These are phyloP conservation scores for Arachis monticola DNA, from an alignment of 331 rosid genomes.

Conservation along the genomic window DNA sequence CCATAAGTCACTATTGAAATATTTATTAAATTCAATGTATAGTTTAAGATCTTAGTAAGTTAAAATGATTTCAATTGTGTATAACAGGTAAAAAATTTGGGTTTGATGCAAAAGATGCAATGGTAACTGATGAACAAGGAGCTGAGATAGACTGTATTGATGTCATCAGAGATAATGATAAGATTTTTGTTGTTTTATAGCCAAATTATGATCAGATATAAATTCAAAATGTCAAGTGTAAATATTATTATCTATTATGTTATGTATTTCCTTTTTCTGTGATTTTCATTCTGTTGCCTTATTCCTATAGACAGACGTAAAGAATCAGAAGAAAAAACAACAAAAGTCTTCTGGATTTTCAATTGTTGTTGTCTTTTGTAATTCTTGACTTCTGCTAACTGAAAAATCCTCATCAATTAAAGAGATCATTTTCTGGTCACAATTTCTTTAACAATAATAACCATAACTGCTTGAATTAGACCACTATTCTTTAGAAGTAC, in stretches of 20 bases:
- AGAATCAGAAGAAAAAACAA: not conserved
- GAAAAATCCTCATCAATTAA: not conserved
- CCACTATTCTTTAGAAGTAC: not conserved
- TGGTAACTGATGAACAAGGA: constrained; percentile 80
- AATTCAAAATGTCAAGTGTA: constrained; percentile 36
- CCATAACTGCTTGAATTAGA: constrained; percentile 7
- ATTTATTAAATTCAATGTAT: too few relatives aligned
- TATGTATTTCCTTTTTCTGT: not conserved
- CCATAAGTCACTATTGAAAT: not conserved
- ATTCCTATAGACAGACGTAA: not conserved
- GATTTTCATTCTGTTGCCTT: constrained; percentile 4
- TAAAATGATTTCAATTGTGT: not conserved
- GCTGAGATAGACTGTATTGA: constrained; percentile 76
- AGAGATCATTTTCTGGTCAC: not conserved
- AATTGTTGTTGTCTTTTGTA: not conserved
- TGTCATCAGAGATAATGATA: constrained; percentile 92
- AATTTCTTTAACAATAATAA: not conserved
- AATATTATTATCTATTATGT: constrained; percentile 20
- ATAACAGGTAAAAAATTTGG: constrained; percentile 74
- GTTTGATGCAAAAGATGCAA: constrained; percentile 54
- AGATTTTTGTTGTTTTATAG: constrained; percentile 62
- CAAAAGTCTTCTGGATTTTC: not conserved
- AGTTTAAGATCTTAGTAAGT: not conserved
- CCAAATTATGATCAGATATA: not conserved
- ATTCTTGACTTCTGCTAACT: not conserved